These are phyloP conservation scores for Plantago elongata DNA, from an alignment of 257 asterid genomes.

Conservation along the genomic window DNA sequence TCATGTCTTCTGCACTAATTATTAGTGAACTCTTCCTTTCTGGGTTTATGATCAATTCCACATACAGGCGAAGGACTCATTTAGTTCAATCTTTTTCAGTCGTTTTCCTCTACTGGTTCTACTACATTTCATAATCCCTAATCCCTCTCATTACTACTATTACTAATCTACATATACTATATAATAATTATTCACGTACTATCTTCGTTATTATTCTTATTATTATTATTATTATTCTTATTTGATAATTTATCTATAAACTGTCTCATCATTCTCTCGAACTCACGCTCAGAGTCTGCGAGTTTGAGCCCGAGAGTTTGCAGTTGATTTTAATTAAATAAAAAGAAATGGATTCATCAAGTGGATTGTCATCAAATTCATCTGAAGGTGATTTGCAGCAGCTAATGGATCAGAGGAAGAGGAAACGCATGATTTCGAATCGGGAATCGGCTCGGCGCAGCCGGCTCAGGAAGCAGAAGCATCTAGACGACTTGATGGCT, in stretches of 20 bases:
- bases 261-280: too few relatives aligned
- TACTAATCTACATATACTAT: too few relatives aligned
- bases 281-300: too few relatives aligned
- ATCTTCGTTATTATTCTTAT: background rate
- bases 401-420: conserved; percentile 66
- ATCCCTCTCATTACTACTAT: background rate
- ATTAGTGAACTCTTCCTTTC: conserved; percentile 79
- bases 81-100: conserved; percentile 94
- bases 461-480: conserved; percentile 84
- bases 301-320: too few relatives aligned
- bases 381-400: conserved; percentile 61
- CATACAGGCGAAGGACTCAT: conserved; percentile 84
- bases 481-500: conserved; percentile 62
- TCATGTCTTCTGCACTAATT: conserved; percentile 73
- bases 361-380: conserved; percentile 62
- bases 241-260: background rate
- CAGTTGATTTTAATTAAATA: background rate
- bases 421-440: conserved; percentile 86
- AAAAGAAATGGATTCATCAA: conserved; percentile 54
- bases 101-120: conserved; percentile 96
- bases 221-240: background rate
- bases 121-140: conserved; percentile 73
- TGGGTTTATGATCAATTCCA: conserved; percentile 92
- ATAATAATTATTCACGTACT: background rate
- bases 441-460: conserved; percentile 96